These are phyloP conservation scores for Fistulifera solaris DNA, from an alignment of 108 stramenopile species.

Conservation along the genomic window DNA sequence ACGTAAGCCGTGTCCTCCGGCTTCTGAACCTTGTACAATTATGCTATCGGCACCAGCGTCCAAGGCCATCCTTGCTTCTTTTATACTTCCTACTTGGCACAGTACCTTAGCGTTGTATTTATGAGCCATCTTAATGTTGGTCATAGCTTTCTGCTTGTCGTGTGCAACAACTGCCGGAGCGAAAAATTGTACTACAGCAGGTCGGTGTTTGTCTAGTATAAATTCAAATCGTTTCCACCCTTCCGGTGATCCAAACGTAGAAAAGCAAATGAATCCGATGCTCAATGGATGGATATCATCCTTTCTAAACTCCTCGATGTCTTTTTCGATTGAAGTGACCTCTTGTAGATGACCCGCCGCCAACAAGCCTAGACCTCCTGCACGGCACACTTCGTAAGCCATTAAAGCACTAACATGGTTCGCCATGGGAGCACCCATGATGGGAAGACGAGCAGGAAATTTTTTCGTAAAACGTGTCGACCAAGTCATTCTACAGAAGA, in stretches of 20 bases:
- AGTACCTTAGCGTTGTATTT: conserved; percentile 38
- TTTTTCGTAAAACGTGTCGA: not conserved
- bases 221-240: conserved; percentile 43
- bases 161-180: conserved; percentile 41
- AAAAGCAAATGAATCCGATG: conserved; percentile 63
- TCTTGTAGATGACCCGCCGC: conserved; percentile 59
- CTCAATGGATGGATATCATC: conserved; percentile 23
- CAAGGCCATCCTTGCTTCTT: conserved; percentile 39
- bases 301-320: conserved; percentile 42
- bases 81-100: conserved; percentile 58
- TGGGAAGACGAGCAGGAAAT: conserved; percentile 10
- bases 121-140: conserved; percentile 53
- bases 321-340: conserved; percentile 22
- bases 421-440: conserved; percentile 74
- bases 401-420: conserved; percentile 51
- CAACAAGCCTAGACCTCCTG: conserved; percentile 68
- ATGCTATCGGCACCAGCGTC: conserved; percentile 51
- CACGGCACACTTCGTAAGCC: conserved; percentile 49
- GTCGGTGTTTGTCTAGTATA: conserved; percentile 37
- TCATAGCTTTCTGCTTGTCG: not conserved
- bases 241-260: conserved; percentile 30
- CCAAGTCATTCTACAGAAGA: conserved; percentile 3
- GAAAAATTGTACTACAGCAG: conserved; percentile 63
- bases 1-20: conserved; percentile 71
- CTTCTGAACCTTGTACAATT: conserved; percentile 69